Conservation (phyloP, 139 green algal genomes). For the Gonium pectorale region DNA sequence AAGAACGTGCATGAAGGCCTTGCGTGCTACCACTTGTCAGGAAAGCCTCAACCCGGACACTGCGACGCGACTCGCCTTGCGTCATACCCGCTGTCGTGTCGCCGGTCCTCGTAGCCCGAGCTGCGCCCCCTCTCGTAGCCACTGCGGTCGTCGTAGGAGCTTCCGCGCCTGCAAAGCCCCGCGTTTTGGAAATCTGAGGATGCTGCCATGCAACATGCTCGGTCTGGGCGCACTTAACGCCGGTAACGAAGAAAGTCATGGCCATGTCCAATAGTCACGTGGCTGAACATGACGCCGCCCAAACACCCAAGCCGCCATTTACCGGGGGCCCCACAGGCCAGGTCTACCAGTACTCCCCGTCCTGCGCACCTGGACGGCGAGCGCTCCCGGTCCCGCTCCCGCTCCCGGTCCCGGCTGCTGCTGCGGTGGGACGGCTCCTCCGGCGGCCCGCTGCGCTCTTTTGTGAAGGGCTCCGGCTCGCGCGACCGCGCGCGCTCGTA, state of each 20-base stretch:
- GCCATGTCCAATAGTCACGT: background rate
- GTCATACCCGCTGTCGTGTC: background rate
- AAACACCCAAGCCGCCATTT: background rate
- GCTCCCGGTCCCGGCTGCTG: no score
- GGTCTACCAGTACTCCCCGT: no score
- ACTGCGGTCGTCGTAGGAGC: background rate
- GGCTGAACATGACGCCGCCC: background rate
- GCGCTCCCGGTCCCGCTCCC: slow-evolving; percentile 33
- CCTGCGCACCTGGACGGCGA: slow-evolving; percentile 28
- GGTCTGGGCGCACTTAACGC: no score
- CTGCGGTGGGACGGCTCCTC: background rate
- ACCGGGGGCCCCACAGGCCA: no score
- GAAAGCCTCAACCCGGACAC: no score
- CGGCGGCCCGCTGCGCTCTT: slow-evolving; percentile 4
- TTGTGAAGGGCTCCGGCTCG: background rate
- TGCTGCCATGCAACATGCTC: no score
- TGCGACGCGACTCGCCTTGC: no score
- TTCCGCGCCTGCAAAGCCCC: background rate
- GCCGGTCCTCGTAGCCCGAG: slow-evolving; percentile 1
- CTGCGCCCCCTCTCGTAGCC: slow-evolving; percentile 4
- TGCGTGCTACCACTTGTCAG: no score
- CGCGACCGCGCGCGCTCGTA: slow-evolving; percentile 28
- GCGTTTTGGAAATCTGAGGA: no score
- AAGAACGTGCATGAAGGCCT: no score
- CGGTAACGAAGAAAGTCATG: no score